Conservation (phyloP, 1,139 yeast genomes). For the Suhomyces panamericanus region DNA sequence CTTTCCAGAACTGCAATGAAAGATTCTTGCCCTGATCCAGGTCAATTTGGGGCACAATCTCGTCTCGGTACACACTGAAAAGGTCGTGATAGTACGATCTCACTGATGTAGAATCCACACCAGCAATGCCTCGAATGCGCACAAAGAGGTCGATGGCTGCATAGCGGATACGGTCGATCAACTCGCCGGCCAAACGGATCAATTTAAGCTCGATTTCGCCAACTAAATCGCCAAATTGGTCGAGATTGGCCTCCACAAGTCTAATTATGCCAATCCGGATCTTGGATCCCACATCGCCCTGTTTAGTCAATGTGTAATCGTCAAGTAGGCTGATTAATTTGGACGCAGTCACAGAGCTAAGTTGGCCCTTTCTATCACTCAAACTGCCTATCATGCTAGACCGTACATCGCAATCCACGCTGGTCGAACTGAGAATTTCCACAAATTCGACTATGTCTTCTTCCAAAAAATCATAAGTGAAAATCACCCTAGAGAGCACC, state of each 20-base stretch:
- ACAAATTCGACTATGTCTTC: slow-evolving; percentile 18
- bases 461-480: slow-evolving; percentile 20
- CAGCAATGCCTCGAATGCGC: slow-evolving; percentile 3
- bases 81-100: slow-evolving; percentile 28
- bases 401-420: slow-evolving; percentile 29
- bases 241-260: slow-evolving; percentile 33
- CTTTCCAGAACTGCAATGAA: slow-evolving; percentile 52
- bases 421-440: slow-evolving; percentile 18
- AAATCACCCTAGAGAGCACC: slow-evolving; percentile 34
- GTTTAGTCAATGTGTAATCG: slow-evolving; percentile 67
- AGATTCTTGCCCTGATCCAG: slow-evolving; percentile 17
- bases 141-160: slow-evolving; percentile 29
- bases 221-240: not conserved
- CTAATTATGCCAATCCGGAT: slow-evolving; percentile 55
- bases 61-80: slow-evolving; percentile 20
- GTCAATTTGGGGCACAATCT: slow-evolving; percentile 5
- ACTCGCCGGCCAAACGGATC: slow-evolving; percentile 56
- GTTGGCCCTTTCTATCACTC: not conserved
- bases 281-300: slow-evolving; percentile 80
- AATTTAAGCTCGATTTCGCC: slow-evolving; percentile 27
- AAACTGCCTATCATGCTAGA: slow-evolving; percentile 22
- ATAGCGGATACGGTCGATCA: slow-evolving; percentile 33
- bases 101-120: slow-evolving; percentile 5
- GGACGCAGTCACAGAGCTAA: slow-evolving; percentile 14
- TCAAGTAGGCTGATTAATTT: slow-evolving; percentile 41